Base-by-base conservation (phyloP, 2,329 filamentous ascomycete species). In the Endoconidiophora polonica region DNA sequence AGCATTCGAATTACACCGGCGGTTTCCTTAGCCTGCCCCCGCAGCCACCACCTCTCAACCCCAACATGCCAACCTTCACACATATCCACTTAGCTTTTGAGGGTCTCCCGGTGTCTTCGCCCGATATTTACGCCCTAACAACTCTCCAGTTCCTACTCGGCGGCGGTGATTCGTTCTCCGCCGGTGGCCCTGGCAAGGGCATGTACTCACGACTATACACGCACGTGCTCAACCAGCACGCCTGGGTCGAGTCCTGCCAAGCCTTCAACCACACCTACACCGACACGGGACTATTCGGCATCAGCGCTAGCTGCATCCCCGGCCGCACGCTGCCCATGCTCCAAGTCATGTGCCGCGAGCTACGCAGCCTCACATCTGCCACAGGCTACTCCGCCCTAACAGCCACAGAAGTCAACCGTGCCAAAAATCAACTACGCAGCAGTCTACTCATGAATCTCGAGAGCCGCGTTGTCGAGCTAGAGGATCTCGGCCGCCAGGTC, bases 171-270 rank as follows among this genome's bases (percentile, higher is more conserved):
- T 95, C 88, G 50, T 98, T 98, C 70, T 94, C 86, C 14, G 91
- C 91, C 49, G 91, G 91, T 58, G 91, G 91, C 0, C 91, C 91
- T 3, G 91, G 91, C 48, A 98, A 98, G 70, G 91, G 91, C 63
- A 98, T 98, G 91, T 96, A 96, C 72, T 94, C 86, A 37, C 83
- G 91, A 10, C 77, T 98, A 6, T 98, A 95, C 72, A 96, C 88
- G 55, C 94, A 95, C 63, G 90, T 96, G 0, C 76, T 98, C 47
- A 98, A 98, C 70, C 88, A 96, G 67, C 81, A 94, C 67, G 86
- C 84, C 58, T 98, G 90, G 90, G 86, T 98, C 23, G 91, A 98
- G 68, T 88, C 80, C 54, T 96, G 91, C 67, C 74, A 94, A 47
- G 83, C 90, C 26, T 96, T 96, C 71, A 96, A 96, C 72, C 88